These are phyloP conservation scores for Cercospora zeae-maydis DNA, from an alignment of 2,329 filamentous ascomycete species.

Conservation along the genomic window DNA sequence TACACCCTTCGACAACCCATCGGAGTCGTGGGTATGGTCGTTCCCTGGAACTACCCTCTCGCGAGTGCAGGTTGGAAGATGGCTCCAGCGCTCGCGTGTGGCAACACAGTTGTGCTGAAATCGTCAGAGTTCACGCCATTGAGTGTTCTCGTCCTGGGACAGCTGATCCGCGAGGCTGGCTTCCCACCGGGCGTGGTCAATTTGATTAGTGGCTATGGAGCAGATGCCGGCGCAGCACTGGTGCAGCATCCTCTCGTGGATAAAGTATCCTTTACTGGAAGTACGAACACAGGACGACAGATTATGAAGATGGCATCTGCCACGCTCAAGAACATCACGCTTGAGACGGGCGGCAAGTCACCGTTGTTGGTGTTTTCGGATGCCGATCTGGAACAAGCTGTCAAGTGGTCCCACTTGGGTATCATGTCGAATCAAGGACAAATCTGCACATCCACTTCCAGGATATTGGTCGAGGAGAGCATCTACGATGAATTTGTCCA, in stretches of 20 bases:
- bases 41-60: constrained; percentile 77
- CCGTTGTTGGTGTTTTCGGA: constrained; percentile 58
- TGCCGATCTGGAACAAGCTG: constrained; percentile 57
- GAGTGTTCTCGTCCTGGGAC: constrained; percentile 50
- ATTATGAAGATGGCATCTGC: constrained; percentile 73
- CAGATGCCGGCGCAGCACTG: constrained; percentile 64
- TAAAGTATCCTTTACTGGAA: constrained; percentile 77
- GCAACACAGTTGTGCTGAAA: constrained; percentile 56
- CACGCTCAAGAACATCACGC: constrained; percentile 60
- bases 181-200: constrained; percentile 78
- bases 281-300: constrained; percentile 65
- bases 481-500: constrained; percentile 62
- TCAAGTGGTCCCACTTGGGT: constrained; percentile 63
- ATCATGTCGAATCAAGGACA: constrained; percentile 60
- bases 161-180: constrained; percentile 66
- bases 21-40: constrained; percentile 51
- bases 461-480: constrained; percentile 55
- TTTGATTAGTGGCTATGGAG: constrained; percentile 68
- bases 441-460: constrained; percentile 57
- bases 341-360: constrained; percentile 60
- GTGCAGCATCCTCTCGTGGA: constrained; percentile 65
- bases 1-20: constrained; percentile 32
- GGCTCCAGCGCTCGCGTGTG: constrained; percentile 59
- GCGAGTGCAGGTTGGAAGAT: constrained; percentile 74
- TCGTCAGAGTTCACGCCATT: constrained; percentile 56